phyloP scores from a whole-genome alignment of 345 rosid genomes.

The Camelina neglecta region DNA sequence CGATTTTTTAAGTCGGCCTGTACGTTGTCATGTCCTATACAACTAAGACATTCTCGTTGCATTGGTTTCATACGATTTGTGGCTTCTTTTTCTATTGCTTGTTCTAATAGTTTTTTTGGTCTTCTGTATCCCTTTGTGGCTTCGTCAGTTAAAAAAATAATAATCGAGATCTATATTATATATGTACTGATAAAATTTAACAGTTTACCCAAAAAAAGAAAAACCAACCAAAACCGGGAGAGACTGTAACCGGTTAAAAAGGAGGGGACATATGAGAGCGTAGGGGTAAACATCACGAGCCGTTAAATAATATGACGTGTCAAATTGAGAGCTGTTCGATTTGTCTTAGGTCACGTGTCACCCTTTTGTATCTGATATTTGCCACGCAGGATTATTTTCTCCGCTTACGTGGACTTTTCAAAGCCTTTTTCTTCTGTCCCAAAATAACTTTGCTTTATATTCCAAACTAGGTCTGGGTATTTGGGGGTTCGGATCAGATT shows the following conservation, averaged over 20 bases:
- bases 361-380: background rate
- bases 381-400: slow-evolving; percentile 27
- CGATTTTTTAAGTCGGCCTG: no score
- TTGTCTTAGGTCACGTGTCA: slow-evolving; percentile 8
- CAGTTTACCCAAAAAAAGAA: background rate
- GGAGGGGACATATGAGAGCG: background rate
- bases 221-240: background rate
- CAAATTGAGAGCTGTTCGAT: background rate
- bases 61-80: no score
- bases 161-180: no score
- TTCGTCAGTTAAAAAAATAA: no score
- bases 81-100: no score
- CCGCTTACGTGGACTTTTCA: slow-evolving; percentile 22
- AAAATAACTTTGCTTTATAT: slow-evolving; percentile 28
- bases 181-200: no score
- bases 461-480: no score
- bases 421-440: slow-evolving; percentile 11
- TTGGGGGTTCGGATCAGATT: no score
- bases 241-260: background rate
- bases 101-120: no score
- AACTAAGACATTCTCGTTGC: no score
- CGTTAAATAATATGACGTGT: slow-evolving; percentile 24
- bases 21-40: no score
- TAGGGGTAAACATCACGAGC: background rate
- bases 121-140: no score